These are phyloP conservation scores for Haplographium delicatum DNA, from an alignment of 495 filamentous ascomycete genomes.

Conservation along the genomic window DNA sequence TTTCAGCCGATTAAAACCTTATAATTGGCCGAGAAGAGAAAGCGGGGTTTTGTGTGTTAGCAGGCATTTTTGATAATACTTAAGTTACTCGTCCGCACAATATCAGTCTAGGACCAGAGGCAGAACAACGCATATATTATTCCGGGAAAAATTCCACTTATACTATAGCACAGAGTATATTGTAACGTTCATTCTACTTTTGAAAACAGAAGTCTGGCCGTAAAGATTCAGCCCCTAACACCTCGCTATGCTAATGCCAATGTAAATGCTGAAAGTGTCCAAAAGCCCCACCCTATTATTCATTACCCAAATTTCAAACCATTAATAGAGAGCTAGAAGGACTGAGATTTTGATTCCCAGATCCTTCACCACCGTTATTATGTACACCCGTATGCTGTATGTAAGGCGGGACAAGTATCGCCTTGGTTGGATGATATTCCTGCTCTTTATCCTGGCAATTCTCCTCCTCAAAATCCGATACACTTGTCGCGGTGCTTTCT, in stretches of 20 bases:
- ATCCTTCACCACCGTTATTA: constrained; percentile 6
- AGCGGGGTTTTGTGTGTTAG: too few relatives aligned
- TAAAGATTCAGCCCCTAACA: background rate
- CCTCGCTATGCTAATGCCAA: constrained; percentile 12
- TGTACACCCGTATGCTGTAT: constrained; percentile 11
- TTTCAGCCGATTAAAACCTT: too few relatives aligned
- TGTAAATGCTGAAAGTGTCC: too few relatives aligned
- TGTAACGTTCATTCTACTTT: too few relatives aligned
- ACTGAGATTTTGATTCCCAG: constrained; percentile 1
- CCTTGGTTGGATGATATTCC: constrained; percentile 15
- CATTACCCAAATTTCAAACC: constrained; percentile 13
- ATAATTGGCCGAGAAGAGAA: too few relatives aligned
- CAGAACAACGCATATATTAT: too few relatives aligned
- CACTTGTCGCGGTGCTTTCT: constrained; percentile 18
- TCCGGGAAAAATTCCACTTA: too few relatives aligned
- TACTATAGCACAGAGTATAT: too few relatives aligned
- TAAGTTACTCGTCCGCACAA: too few relatives aligned
- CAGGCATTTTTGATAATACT: too few relatives aligned
- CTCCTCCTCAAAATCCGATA: constrained; percentile 22
- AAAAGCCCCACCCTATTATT: background rate
- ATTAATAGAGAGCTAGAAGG: constrained; percentile 18
- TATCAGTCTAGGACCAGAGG: background rate
- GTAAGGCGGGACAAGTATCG: constrained; percentile 19
- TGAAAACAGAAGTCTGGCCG: background rate
- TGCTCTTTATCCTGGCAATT: constrained; percentile 1